Base-by-base conservation (phyloP, 106 monocot species). In the Apostasia shenzhenica region DNA sequence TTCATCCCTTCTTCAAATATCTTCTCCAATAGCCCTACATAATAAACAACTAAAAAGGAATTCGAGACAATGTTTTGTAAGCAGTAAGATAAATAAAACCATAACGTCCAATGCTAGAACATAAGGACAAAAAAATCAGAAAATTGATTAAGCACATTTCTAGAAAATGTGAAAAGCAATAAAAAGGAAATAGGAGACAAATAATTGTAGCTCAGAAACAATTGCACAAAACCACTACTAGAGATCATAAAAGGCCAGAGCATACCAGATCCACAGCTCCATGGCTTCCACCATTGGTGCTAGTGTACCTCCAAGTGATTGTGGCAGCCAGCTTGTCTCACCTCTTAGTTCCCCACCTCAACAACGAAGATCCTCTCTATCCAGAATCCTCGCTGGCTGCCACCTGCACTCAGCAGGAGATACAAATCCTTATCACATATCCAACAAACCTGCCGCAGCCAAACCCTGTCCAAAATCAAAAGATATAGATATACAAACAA, bases 291-390 rank as follows among this genome's bases (percentile, higher is more conserved):
- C 83, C 75, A 63, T 81, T 83, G 56, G 54, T 76, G 73, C 71
- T 50, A 6, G 88, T 41, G 54, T 83, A 91, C 71, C 83, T 81
- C 90, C 90, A 91, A 14, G 86, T 78, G 53, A 91, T 73, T 81
- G 86, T 48, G 0, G 90, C 67, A 73, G 90, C 90, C 90, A 91
- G 78, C 76, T 83, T 91, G 73, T 45, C 77, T 67, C 49, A 37
- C 2, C 37, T 41, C 4, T 48, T 26, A 65, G 48, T 48, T 48
- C 46, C 48, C 62, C 48, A 10, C 48, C 43, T 65, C 65, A 26
- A 14, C 14, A 0, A 65, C 7, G 37, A 6, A 1, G 62, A 62
- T 45, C 41, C 45, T 40, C 3, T 11, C 5, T 6, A 49, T 26
- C 26, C 26, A 26, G 26, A 26, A 26, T 26, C 65, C 65, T 65